A percentile compares a stretch with the other conserved stretches of the same genome.
Evolutionary conservation across 2,329 filamentous ascomycete genomes (phyloP).

Genomic region (Pyricularia grisea): DNA sequence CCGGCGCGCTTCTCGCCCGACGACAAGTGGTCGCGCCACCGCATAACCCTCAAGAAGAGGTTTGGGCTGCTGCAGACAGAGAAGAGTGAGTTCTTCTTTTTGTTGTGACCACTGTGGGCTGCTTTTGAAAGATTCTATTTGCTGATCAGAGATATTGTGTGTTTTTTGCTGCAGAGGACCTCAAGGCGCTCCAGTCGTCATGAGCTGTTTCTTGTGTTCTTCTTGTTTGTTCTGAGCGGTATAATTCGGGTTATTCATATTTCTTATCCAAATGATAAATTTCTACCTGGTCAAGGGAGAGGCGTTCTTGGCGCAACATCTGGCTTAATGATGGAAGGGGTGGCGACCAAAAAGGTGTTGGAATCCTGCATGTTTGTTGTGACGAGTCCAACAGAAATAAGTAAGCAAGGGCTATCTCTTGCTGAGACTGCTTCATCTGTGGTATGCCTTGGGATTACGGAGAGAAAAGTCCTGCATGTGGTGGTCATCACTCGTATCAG

Average conservation of each 20-base stretch:
- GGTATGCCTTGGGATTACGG: background rate
- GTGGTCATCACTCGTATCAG: background rate
- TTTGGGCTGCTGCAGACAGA: conserved; percentile 84
- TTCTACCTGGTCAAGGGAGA: background rate
- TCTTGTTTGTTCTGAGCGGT: background rate
- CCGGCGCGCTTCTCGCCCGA: conserved; percentile 95
- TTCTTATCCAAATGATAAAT: background rate
- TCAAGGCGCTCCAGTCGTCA: conserved; percentile 8
- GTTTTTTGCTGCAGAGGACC: conserved; percentile 8
- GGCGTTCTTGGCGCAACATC: conserved; percentile 1
- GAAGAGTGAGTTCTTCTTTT: conserved; percentile 39
- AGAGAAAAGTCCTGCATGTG: background rate
- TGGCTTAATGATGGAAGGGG: background rate
- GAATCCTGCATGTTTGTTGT: background rate
- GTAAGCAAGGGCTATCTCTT: background rate
- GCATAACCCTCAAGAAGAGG: conserved; percentile 89
- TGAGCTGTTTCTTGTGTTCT: background rate
- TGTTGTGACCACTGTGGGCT: too few species aligned
- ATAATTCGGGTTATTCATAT: background rate
- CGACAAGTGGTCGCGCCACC: conserved; percentile 96
- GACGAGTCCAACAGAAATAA: background rate
- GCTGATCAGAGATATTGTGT: background rate
- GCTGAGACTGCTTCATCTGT: background rate
- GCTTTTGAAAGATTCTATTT: background rate
- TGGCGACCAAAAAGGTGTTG: background rate